Evolutionary conservation across 2,329 filamentous ascomycete species (phyloP).

Genomic region (Claviceps maximensis): DNA sequence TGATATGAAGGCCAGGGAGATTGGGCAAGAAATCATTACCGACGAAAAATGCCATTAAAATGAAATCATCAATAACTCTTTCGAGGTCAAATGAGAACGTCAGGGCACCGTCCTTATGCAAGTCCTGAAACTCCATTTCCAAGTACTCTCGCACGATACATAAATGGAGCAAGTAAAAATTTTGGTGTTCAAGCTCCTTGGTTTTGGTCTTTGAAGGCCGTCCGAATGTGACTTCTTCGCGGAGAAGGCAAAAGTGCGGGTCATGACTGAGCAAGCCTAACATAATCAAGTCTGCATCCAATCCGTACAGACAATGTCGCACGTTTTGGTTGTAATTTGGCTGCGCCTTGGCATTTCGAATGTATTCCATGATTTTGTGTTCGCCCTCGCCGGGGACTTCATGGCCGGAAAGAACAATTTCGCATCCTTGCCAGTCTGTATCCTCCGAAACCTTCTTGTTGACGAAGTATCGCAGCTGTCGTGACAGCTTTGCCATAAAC

Average conservation of each 20-base stretch:
- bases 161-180: slow-evolving; percentile 93
- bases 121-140: slow-evolving; percentile 90
- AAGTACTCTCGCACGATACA: slow-evolving; percentile 96
- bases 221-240: slow-evolving; percentile 96
- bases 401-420: slow-evolving; percentile 91
- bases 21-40: slow-evolving; percentile 99
- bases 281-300: slow-evolving; percentile 98
- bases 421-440: slow-evolving; percentile 91
- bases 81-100: slow-evolving; percentile 84
- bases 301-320: slow-evolving; percentile 90
- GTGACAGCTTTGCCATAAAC: slow-evolving; percentile 94
- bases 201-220: slow-evolving; percentile 76
- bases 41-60: slow-evolving; percentile 98
- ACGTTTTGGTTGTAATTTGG: slow-evolving; percentile 85
- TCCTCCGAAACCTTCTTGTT: slow-evolving; percentile 98
- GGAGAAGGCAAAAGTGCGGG: slow-evolving; percentile 91
- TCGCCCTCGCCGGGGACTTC: slow-evolving; percentile 97
- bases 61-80: slow-evolving; percentile 96
- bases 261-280: slow-evolving; percentile 92
- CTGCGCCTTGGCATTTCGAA: slow-evolving; percentile 92
- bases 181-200: slow-evolving; percentile 95
- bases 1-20: slow-evolving; percentile 90
- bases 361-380: slow-evolving; percentile 99
- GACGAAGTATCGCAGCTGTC: slow-evolving; percentile 94
- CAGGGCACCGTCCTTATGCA: slow-evolving; percentile 60